Percentiles rank a stretch among this genome's conserved stretches.
Conservation (phyloP, 768 basidiomycete genomes). For the Tylopilus sp. region DNA sequence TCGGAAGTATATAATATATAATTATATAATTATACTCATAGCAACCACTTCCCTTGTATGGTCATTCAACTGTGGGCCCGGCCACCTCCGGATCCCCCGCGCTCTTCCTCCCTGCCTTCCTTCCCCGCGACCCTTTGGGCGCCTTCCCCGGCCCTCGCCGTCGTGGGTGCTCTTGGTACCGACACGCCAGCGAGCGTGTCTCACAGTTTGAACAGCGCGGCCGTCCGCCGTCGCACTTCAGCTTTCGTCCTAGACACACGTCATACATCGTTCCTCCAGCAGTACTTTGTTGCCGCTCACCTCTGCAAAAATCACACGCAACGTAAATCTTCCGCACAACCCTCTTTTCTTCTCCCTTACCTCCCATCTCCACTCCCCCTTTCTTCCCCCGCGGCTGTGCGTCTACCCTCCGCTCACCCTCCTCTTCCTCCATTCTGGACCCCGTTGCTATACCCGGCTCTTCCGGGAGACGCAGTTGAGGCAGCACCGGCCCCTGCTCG, state of each 20-base stretch:
- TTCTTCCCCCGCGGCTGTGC: constrained; percentile 19
- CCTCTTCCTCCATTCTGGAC: constrained; percentile 10
- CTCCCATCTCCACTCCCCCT: constrained; percentile 11
- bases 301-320: constrained; percentile 78
- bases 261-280: not conserved
- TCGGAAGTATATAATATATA: constrained; percentile 28
- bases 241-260: constrained; percentile 57
- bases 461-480: constrained; percentile 29
- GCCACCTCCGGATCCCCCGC: constrained; percentile 24
- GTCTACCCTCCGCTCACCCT: constrained; percentile 9
- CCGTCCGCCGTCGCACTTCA: constrained; percentile 65
- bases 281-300: constrained; percentile 35
- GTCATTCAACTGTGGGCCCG: constrained; percentile 23
- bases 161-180: constrained; percentile 47
- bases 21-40: constrained; percentile 23
- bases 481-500: constrained; percentile 23
- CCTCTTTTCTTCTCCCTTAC: constrained; percentile 23
- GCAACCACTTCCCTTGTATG: constrained; percentile 23
- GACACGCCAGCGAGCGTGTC: constrained; percentile 49
- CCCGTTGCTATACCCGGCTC: constrained; percentile 2
- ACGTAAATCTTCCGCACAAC: constrained; percentile 35
- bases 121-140: constrained; percentile 53
- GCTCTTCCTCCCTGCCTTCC: constrained; percentile 34
- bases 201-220: constrained; percentile 65
- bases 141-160: constrained; percentile 77